phyloP scores from a whole-genome alignment of 768 basidiomycete genomes.

The Chlorophyllum brunneum region DNA sequence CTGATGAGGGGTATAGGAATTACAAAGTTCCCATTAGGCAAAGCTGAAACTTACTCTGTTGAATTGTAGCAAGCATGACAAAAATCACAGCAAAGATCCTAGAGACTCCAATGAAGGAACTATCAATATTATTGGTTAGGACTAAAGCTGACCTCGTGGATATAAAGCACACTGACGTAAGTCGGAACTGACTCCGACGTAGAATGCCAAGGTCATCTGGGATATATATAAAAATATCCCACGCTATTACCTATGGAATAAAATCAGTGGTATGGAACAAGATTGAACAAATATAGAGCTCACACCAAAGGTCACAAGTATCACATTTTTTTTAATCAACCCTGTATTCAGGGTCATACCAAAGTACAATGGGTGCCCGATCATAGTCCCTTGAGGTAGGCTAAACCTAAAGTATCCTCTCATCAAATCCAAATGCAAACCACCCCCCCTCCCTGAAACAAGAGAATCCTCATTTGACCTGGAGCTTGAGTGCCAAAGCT shows the following conservation, averaged over 20 bases:
- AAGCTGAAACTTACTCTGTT: neutral
- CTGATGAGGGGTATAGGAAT: neutral
- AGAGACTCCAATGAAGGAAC: no score
- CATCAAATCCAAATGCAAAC: no score
- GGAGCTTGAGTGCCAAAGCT: no score
- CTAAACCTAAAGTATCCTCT: no score
- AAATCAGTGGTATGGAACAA: neutral
- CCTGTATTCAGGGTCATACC: no score
- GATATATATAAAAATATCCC: conserved; percentile 1
- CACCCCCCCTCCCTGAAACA: no score
- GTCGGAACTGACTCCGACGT: neutral
- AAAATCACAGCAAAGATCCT: neutral
- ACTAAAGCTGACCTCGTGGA: neutral
- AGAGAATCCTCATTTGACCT: no score
- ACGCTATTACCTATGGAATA: neutral
- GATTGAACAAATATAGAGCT: neutral
- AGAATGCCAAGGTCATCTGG: neutral
- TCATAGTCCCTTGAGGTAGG: no score
- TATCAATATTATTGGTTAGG: no score
- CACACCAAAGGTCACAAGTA: neutral
- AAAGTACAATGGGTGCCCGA: no score
- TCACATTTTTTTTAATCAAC: no score
- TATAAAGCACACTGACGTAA: neutral
- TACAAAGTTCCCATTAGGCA: neutral
- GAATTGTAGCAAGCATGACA: neutral